Evolutionary conservation across 176 grass and related monocot species (phyloP), one percentile per base, ranked within the genome.

Genomic region (Carex scoparia): DNA sequence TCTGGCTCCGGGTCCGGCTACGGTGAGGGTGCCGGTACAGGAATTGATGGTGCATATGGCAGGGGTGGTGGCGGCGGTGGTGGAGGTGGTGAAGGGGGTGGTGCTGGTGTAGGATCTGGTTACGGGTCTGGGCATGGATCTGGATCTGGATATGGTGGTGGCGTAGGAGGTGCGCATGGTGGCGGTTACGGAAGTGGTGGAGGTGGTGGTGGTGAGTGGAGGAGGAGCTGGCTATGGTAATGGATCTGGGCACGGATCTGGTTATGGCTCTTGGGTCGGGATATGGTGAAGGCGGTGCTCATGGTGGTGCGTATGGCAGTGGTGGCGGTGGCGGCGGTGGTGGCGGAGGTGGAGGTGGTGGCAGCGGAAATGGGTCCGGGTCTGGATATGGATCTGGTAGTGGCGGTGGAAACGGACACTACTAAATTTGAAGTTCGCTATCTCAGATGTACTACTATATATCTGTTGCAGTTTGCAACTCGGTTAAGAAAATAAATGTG

Each of bases 231-330:
- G 85, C 13, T 32, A 38, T 2, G 75, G 85, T 18, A 79, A 1
- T 55, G 85, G 85, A 79, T 86, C 61, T 28, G 84, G 84, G 16
- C 68, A 80, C 68, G 74, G 85, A 18, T 81, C 72, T 10, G 82
- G 23, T 23, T 23, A 23, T 23, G 23, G 23, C 23, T 23, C 23
- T 23, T 23, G 23, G 82, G 1, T 84, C 82, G 0, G 82, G 82
- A 13, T 73, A 73, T 12, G 84, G 84, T 66, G 84, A 75, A 69
- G 84, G 84, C 46, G 71, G 37, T 48, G 84, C 58, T 15, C 32
- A 85, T 53, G 69, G 37, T 33, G 71, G 37, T 33, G 84, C 38
- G 5, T 86, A 79, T 66, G 33, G 33, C 33, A 33, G 84, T 2
- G 84, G 84, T 1, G 69, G 84, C 5, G 84, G 84, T 0, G 53